phyloP scores from a whole-genome alignment of 345 rosid genomes.

The Sisymbrium altissimum region DNA sequence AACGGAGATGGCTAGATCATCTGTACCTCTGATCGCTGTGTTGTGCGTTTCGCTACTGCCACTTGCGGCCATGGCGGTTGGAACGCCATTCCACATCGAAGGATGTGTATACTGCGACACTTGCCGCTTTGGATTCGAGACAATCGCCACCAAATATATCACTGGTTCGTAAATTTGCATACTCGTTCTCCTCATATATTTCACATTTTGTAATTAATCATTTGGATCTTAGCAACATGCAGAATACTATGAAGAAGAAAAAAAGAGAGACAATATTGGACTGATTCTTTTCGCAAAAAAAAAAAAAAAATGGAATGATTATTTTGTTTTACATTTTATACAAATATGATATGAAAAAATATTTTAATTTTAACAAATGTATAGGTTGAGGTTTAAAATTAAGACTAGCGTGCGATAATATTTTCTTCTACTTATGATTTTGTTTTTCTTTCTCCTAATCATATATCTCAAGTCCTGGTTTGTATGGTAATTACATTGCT shows the following conservation, averaged over 20 bases:
- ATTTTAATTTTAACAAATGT: not conserved
- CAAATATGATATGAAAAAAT: too few species aligned
- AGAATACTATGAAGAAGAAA: not conserved
- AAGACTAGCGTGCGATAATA: not conserved
- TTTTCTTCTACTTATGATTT: not conserved
- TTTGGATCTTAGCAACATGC: not conserved
- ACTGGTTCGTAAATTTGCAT: slow-evolving; percentile 31
- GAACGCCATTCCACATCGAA: slow-evolving; percentile 41
- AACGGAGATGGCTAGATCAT: slow-evolving; percentile 16
- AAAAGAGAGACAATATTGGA: too few species aligned
- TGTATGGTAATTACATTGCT: not conserved
- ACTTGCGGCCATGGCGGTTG: slow-evolving; percentile 24
- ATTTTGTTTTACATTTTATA: not conserved
- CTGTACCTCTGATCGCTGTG: not conserved
- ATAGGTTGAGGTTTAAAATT: not conserved
- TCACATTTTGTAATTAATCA: not conserved
- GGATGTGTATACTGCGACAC: slow-evolving; percentile 73
- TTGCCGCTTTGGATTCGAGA: slow-evolving; percentile 67
- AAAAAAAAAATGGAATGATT: not conserved
- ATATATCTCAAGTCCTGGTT: not conserved
- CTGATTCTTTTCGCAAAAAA: too few species aligned
- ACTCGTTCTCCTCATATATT: not conserved
- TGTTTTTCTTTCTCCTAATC: not conserved
- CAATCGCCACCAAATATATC: slow-evolving; percentile 42
- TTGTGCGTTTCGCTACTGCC: slow-evolving; percentile 20